phyloP scores from a whole-genome alignment of 1,284 basidiomycete genomes.

The Mycocalia duriaeana region DNA sequence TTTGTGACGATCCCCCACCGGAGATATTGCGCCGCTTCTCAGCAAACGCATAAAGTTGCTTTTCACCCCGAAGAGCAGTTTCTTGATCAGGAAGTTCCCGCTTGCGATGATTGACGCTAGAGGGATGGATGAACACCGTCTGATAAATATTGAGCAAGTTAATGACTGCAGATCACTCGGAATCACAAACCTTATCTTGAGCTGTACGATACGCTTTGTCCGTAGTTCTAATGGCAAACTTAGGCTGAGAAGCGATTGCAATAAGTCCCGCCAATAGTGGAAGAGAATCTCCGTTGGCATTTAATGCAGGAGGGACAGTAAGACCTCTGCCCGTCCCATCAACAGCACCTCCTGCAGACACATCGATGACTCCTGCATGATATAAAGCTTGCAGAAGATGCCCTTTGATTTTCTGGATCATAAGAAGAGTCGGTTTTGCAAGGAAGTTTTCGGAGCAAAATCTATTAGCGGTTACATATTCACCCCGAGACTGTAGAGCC shows the following conservation, averaged over 20 bases:
- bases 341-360: constrained; percentile 60
- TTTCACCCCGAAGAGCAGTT: constrained; percentile 39
- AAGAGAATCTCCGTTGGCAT: constrained; percentile 69
- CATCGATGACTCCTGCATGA: constrained; percentile 76
- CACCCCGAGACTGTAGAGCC: constrained; percentile 59
- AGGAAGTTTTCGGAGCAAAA: constrained; percentile 90
- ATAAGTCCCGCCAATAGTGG: constrained; percentile 86
- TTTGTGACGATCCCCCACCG: constrained; percentile 49
- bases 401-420: constrained; percentile 82
- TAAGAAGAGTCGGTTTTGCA: constrained; percentile 76
- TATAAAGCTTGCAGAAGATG: constrained; percentile 80
- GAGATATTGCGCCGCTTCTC: constrained; percentile 84
- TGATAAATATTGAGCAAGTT: constrained; percentile 24
- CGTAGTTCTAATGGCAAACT: constrained; percentile 83
- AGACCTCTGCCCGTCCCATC: constrained; percentile 20
- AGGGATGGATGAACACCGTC: constrained; percentile 76
- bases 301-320: constrained; percentile 64
- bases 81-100: constrained; percentile 45
- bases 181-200: constrained; percentile 74
- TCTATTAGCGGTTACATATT: constrained; percentile 61
- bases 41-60: constrained; percentile 80
- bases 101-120: constrained; percentile 82
- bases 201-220: constrained; percentile 75
- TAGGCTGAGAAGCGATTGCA: constrained; percentile 86
- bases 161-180: constrained; percentile 1